Percentiles rank a stretch among this genome's conserved stretches.
These are phyloP conservation scores for Candida suzukii DNA, from an alignment of 805 yeast species.

Conservation along the genomic window DNA sequence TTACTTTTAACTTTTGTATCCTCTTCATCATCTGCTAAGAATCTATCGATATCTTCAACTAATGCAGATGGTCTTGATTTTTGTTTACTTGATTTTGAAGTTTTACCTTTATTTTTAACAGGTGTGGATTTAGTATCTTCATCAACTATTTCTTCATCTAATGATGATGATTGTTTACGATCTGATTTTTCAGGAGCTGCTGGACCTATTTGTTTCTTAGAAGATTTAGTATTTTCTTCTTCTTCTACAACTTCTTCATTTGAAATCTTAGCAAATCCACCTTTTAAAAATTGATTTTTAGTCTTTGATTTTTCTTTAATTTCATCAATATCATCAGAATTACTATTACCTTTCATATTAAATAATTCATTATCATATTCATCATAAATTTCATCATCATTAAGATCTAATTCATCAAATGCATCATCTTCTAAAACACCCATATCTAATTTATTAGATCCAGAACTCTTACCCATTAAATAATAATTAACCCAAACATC, in stretches of 20 bases:
- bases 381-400: slow-evolving; percentile 5
- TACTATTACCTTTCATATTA: neutral
- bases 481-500: slow-evolving; percentile 45
- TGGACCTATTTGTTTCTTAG: too few species aligned
- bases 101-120: too few species aligned
- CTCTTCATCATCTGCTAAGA: neutral
- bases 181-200: too few species aligned
- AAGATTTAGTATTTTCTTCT: neutral
- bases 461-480: slow-evolving; percentile 13
- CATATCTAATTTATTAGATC: slow-evolving; percentile 1
- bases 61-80: too few species aligned
- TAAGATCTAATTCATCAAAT: slow-evolving; percentile 21
- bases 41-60: neutral
- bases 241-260: slow-evolving; percentile 6
- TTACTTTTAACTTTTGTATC: neutral
- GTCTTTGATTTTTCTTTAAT: neutral
- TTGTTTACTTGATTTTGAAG: neutral
- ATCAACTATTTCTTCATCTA: neutral
- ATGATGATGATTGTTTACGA: neutral
- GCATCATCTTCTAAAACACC: slow-evolving; percentile 25
- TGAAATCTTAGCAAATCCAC: slow-evolving; percentile 18
- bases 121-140: too few species aligned
- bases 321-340: neutral
- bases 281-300: slow-evolving; percentile 8
- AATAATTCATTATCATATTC: slow-evolving; percentile 1